phyloP scores from a whole-genome alignment of 805 yeast species.

The Nakazawaea peltata region DNA sequence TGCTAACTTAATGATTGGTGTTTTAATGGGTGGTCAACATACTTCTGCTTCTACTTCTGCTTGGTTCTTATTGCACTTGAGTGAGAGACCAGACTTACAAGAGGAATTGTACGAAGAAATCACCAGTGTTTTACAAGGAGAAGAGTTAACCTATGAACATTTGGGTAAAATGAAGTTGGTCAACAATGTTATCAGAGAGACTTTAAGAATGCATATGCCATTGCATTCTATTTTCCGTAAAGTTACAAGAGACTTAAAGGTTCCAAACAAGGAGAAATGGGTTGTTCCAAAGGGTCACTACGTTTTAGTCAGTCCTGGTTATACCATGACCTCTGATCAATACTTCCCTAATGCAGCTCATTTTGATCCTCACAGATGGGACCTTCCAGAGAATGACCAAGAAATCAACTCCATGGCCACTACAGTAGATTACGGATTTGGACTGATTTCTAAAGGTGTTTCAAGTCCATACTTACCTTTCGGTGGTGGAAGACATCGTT shows the following conservation, averaged over 20 bases:
- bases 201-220: conserved; percentile 93
- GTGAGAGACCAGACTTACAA: conserved; percentile 79
- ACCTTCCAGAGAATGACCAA: conserved; percentile 12
- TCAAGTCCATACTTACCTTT: conserved; percentile 93
- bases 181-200: conserved; percentile 83
- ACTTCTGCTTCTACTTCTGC: conserved; percentile 95
- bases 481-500: conserved; percentile 99
- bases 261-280: conserved; percentile 64
- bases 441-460: conserved; percentile 93
- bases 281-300: conserved; percentile 86
- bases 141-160: conserved; percentile 72
- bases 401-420: conserved; percentile 24
- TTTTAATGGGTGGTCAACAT: conserved; percentile 98
- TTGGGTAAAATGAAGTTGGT: conserved; percentile 75
- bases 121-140: conserved; percentile 47
- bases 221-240: conserved; percentile 93
- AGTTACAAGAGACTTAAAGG: conserved; percentile 69
- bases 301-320: conserved; percentile 92
- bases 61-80: conserved; percentile 89
- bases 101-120: conserved; percentile 76
- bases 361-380: conserved; percentile 91
- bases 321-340: conserved; percentile 65
- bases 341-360: conserved; percentile 71
- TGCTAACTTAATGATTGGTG: conserved; percentile 89
- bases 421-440: conserved; percentile 90